Conservation (phyloP, 2,329 filamentous ascomycete species). For the Domatiomyces globalis region DNA sequence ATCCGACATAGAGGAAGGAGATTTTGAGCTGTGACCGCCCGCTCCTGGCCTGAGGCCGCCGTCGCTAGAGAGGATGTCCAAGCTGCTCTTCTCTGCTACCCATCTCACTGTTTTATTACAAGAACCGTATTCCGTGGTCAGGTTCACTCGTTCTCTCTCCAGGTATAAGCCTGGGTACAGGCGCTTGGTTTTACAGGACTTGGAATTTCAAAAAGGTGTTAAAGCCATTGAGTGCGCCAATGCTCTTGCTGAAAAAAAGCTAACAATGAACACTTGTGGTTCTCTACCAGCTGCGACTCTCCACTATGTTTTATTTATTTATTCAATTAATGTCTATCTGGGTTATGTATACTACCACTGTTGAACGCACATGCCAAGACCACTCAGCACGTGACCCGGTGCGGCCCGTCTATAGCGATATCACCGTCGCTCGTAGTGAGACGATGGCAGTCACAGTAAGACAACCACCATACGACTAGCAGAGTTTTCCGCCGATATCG, state of each 20-base stretch:
- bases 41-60: conserved; percentile 22
- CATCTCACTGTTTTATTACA: conserved; percentile 30
- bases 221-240: conserved; percentile 33
- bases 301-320: conserved; percentile 27
- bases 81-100: conserved; percentile 30
- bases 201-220: conserved; percentile 29
- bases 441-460: too few species aligned
- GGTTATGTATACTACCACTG: too few species aligned
- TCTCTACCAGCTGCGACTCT: conserved; percentile 22
- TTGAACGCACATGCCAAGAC: too few species aligned
- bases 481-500: too few species aligned
- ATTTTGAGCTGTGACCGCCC: conserved; percentile 29
- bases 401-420: too few species aligned
- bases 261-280: not conserved
- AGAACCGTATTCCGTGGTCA: conserved; percentile 23
- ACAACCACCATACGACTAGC: too few species aligned
- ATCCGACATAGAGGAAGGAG: conserved; percentile 10
- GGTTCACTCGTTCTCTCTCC: conserved; percentile 28
- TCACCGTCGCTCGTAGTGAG: too few species aligned
- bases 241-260: conserved; percentile 25
- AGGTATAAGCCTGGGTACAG: conserved; percentile 26
- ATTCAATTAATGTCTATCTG: too few species aligned
- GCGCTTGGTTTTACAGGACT: conserved; percentile 25
- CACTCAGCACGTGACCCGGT: too few species aligned
- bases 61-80: conserved; percentile 24